Percentiles rank a stretch among this genome's conserved stretches.
Conservation (phyloP, 352 stramenopile genomes). For the Phytophthora constricta region DNA sequence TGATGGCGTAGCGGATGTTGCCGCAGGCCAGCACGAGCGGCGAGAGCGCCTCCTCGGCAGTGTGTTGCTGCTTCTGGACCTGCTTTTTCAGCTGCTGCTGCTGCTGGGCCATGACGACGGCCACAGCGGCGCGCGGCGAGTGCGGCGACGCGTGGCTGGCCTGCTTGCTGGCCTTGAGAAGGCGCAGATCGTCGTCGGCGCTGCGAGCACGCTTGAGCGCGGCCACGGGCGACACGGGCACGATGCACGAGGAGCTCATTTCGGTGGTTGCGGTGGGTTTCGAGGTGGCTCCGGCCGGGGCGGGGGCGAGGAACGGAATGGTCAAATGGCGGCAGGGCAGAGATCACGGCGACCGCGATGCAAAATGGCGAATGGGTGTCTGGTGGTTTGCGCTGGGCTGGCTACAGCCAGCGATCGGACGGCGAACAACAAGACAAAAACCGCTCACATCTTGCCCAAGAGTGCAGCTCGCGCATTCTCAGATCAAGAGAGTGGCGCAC, state of each 20-base stretch:
- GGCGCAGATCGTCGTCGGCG: slow-evolving; percentile 55
- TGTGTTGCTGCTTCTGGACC: slow-evolving; percentile 19
- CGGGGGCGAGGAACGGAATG: slow-evolving; percentile 21
- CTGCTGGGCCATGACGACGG: slow-evolving; percentile 35
- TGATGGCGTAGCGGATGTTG: slow-evolving; percentile 74
- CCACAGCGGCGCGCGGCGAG: slow-evolving; percentile 35
- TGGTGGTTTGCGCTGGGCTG: slow-evolving; percentile 15
- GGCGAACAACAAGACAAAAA: slow-evolving; percentile 31
- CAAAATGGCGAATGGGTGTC: slow-evolving; percentile 22
- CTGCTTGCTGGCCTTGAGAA: slow-evolving; percentile 73
- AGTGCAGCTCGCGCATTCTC: no score
- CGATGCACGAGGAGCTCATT: slow-evolving; percentile 72
- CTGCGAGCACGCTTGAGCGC: slow-evolving; percentile 67
- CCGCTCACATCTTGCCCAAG: slow-evolving; percentile 21
- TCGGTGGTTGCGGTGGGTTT: slow-evolving; percentile 2
- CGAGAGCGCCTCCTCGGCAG: slow-evolving; percentile 26
- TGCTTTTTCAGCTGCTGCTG: slow-evolving; percentile 40
- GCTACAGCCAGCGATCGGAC: slow-evolving; percentile 39
- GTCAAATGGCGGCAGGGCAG: slow-evolving; percentile 5
- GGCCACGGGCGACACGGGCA: slow-evolving; percentile 48
- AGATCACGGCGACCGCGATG: not conserved
- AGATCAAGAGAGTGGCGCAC: not conserved
- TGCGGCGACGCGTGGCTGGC: slow-evolving; percentile 56
- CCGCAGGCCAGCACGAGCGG: slow-evolving; percentile 58
- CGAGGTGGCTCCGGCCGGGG: not conserved